Base-by-base conservation (phyloP, 257 asterid species). In the Osmanthus fragrans region DNA sequence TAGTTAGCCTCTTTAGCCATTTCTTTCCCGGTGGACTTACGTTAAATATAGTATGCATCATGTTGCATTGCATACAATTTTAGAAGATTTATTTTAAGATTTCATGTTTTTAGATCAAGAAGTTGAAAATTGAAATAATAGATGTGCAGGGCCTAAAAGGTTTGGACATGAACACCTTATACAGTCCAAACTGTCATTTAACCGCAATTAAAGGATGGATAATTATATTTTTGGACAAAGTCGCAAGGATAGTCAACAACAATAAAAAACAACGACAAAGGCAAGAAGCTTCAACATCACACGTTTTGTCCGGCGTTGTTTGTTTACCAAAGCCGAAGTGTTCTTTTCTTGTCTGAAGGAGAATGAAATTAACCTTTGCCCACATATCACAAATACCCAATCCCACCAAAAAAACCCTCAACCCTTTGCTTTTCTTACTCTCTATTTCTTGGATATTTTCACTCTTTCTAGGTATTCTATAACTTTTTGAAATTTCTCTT, bases 201-300 rank as follows among this genome's bases (percentile, higher is more conserved):
- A 19, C 66, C 66, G 13, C 66, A 6, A 21, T 56, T 56, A 4
- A 21, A n/a, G 66, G 66, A 5, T 18, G 25, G 25, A 1, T 5
- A 4, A 9, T 54, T 54, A 5, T 56, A 56, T 7, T 23, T 9
- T 23, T 9, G 32, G 67, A 60, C 67, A 21, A n/a, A n/a, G 25
- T 16, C 42, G 7, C 42, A 25, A 25, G 27, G 27, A 25, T 25
- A 0, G 27, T 1, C 12, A 16, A 54, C 25, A 54, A n/a, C n/a
- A 54, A 54, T 7, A 19, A 19, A 60, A 21, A 60, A 25, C 11
- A 2, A 58, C 1, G 36, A 25, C 69, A 27, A 27, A 27, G 34
- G 69, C 34, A 63, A 63, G 69, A 63, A 63, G 68, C 69, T 63
- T 63, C 69, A 25, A 3, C 69, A 27, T 63, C 34, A 63, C 69